These are phyloP conservation scores for Pulveroboletus sp. DNA, from an alignment of 768 basidiomycete species.

Conservation along the genomic window DNA sequence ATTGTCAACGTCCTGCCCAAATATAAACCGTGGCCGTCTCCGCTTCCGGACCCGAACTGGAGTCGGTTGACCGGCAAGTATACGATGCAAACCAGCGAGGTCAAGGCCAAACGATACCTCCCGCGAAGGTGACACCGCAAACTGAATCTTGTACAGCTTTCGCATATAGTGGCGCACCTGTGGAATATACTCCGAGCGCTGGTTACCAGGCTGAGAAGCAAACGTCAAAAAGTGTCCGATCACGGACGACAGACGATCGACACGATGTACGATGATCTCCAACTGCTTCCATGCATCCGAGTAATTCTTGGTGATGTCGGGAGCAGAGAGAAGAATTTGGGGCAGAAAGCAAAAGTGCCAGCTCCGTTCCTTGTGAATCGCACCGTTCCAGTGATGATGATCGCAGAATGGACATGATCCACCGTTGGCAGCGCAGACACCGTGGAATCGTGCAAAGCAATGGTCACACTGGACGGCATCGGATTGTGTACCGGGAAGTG, in stretches of 20 bases:
- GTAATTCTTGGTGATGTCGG: slow-evolving; percentile 73
- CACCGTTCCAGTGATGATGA: slow-evolving; percentile 87
- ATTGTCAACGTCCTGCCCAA: slow-evolving; percentile 70
- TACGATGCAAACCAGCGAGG: slow-evolving; percentile 76
- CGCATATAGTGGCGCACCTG: slow-evolving; percentile 90
- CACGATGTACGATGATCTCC: slow-evolving; percentile 72
- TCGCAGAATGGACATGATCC: slow-evolving; percentile 91
- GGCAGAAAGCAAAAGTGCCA: slow-evolving; percentile 84
- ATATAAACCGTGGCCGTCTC: slow-evolving; percentile 56
- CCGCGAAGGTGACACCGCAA: slow-evolving; percentile 77
- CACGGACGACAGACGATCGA: slow-evolving; percentile 67
- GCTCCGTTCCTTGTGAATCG: slow-evolving; percentile 73
- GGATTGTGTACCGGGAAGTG: slow-evolving; percentile 66
- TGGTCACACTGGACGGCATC: slow-evolving; percentile 91
- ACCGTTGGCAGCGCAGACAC: slow-evolving; percentile 79
- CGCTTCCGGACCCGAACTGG: slow-evolving; percentile 51
- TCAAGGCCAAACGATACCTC: slow-evolving; percentile 81
- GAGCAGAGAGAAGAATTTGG: slow-evolving; percentile 63
- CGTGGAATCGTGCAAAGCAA: slow-evolving; percentile 83
- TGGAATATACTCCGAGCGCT: slow-evolving; percentile 69
- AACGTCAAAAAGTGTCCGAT: slow-evolving; percentile 80
- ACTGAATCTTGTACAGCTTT: slow-evolving; percentile 84
- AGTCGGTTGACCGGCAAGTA: slow-evolving; percentile 63
- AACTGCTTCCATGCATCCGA: slow-evolving; percentile 77
- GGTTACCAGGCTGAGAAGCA: slow-evolving; percentile 63